Base-by-base conservation (phyloP, 1,284 basidiomycete genomes). In the Retiboletus flavoniger region DNA sequence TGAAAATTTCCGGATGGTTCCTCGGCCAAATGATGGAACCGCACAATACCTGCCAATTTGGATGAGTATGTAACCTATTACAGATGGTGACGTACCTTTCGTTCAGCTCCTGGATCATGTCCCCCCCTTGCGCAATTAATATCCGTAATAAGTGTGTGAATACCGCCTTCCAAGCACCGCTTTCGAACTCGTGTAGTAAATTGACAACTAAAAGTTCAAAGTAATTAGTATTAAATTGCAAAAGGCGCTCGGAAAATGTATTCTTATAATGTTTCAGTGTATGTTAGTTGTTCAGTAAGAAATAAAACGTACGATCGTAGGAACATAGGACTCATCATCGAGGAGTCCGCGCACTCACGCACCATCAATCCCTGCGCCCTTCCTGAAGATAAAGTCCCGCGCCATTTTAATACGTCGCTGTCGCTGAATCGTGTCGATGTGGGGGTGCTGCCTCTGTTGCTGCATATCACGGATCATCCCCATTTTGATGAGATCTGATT, bases 131-230 rank as follows among this genome's bases (percentile, higher is more conserved):
- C 4, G 28, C 19, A 7, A 38, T 4, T 10, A 41, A 11, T 32
- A 50, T 54, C 11, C n/a, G 13, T 14, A 53, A 14, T 3, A 53
- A 31, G 10, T 53, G 51, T 4, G 26, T 49, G 19, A 53, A 53
- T 31, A 44, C 26, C 0, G 7, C 41, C 8, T 53, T 53, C 31
- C 46, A 53, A 6, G 10, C 6, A 0, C 47, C 19, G 10, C 26
- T 4, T 16, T 55, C 35, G n/a, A 55, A 46, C 26, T 51, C 17
- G 14, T 55, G 47, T 1, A 47, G 29, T 4, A 31, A 8, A 14
- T 51, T 32, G 7, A 55, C 35, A 4, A 55, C 39, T 10, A 55
- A 14, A 8, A 47, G 24, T 0, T 29, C 5, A 10, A 55, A 55
- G 16, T 36, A 54, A 9, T 45, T 54, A 2, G 9, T 14, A 14